Evolutionary conservation across 2,329 filamentous ascomycete genomes (phyloP).

Genomic region (Chaetomium strumarium): DNA sequence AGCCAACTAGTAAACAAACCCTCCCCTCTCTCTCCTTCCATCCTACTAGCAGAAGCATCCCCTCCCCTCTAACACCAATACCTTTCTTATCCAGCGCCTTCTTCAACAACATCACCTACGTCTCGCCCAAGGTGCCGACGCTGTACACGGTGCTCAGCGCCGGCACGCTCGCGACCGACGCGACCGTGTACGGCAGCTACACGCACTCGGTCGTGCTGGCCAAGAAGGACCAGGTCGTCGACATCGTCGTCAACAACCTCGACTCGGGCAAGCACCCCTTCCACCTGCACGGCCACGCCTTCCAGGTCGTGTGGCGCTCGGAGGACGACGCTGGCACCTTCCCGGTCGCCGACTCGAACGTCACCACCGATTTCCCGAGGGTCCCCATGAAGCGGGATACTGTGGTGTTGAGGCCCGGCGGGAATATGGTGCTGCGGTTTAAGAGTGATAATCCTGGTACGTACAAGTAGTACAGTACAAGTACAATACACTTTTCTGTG

Average conservation of each 20-base stretch:
- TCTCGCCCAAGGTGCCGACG: conserved; percentile 67
- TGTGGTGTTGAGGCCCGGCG: conserved; percentile 56
- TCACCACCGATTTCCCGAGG: conserved; percentile 40
- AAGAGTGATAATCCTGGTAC: conserved; percentile 60
- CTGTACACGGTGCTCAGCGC: conserved; percentile 69
- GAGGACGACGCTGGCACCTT: conserved; percentile 53
- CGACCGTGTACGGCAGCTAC: conserved; percentile 58
- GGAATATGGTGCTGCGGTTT: conserved; percentile 65
- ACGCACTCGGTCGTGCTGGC: conserved; percentile 63
- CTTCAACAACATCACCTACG: conserved; percentile 75
- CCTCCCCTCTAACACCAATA: conserved; percentile 2
- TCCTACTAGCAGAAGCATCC: neutral
- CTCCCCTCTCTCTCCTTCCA: too few species aligned
- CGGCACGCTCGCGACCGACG: conserved; percentile 52
- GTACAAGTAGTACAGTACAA: too few species aligned
- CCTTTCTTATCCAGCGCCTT: conserved; percentile 50
- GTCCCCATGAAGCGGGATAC: conserved; percentile 65
- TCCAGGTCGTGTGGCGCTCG: conserved; percentile 61
- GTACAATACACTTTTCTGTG: too few species aligned
- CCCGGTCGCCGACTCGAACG: conserved; percentile 39
- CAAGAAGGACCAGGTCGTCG: conserved; percentile 61
- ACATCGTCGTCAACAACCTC: conserved; percentile 71
- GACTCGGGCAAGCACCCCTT: conserved; percentile 69
- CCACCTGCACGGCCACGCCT: conserved; percentile 71
- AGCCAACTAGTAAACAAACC: conserved; percentile 58